Conservation (phyloP, 805 yeast species). For the Sugiyamaella chiloensis region DNA sequence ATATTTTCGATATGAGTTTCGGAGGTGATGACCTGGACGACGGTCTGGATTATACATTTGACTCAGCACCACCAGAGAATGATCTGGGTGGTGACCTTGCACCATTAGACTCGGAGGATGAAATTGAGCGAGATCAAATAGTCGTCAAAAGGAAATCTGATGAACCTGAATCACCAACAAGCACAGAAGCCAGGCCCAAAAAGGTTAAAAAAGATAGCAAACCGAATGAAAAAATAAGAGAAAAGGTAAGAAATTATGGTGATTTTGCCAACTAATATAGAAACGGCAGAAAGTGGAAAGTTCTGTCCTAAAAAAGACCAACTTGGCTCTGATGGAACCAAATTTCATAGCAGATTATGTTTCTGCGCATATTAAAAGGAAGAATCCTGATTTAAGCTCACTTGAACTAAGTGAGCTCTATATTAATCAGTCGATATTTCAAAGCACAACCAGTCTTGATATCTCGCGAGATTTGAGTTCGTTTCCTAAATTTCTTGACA, state of each 20-base stretch:
- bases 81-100: slow-evolving; percentile 28
- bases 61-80: slow-evolving; percentile 40
- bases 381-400: slow-evolving; percentile 65
- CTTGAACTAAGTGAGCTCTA: slow-evolving; percentile 70
- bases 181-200: too few species aligned
- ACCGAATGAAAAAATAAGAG: slow-evolving; percentile 22
- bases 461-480: slow-evolving; percentile 53
- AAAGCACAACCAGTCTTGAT: slow-evolving; percentile 59
- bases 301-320: slow-evolving; percentile 56
- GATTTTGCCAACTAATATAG: slow-evolving; percentile 31
- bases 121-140: slow-evolving; percentile 19
- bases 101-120: slow-evolving; percentile 32
- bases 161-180: too few species aligned
- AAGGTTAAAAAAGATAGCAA: too few species aligned
- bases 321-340: slow-evolving; percentile 52
- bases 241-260: slow-evolving; percentile 22
- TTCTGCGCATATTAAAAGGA: slow-evolving; percentile 55
- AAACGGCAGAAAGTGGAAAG: slow-evolving; percentile 65
- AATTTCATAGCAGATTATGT: slow-evolving; percentile 66
- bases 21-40: slow-evolving; percentile 74
- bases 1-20: too few species aligned
- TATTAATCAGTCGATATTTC: slow-evolving; percentile 53
- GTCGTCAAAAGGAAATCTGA: slow-evolving; percentile 23
- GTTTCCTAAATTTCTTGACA: slow-evolving; percentile 48
- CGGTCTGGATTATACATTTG: slow-evolving; percentile 61